These are phyloP conservation scores for Podospora comata DNA, from an alignment of 495 filamentous ascomycete species.

Conservation along the genomic window DNA sequence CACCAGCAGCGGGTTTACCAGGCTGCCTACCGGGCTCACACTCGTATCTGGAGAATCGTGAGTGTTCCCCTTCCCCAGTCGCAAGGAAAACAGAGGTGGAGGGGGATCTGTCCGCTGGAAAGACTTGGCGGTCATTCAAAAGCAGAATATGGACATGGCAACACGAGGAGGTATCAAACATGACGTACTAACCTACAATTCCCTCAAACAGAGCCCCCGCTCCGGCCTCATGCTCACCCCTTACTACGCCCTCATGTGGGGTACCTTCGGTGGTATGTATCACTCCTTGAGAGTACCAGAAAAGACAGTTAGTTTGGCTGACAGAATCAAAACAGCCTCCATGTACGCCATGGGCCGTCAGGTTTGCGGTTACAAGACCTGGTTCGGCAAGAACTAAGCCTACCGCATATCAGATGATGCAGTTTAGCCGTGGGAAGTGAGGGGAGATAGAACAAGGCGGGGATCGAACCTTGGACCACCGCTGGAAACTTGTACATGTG, in stretches of 20 bases:
- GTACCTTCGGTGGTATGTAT: conserved; percentile 47
- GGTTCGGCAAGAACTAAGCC: conserved; percentile 65
- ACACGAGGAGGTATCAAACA: not conserved
- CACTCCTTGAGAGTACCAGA: conserved; percentile 19
- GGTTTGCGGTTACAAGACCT: conserved; percentile 79
- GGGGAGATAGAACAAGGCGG: not conserved
- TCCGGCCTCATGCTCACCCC: conserved; percentile 66
- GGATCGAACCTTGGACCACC: not conserved
- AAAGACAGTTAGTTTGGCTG: conserved; percentile 30
- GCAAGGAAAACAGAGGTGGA: too few relatives aligned
- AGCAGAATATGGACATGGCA: too few relatives aligned
- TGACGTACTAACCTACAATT: not conserved
- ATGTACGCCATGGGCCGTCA: conserved; percentile 57
- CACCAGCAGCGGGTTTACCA: conserved; percentile 82
- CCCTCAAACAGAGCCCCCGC: conserved; percentile 52
- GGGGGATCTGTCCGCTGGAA: too few relatives aligned
- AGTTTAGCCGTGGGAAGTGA: conserved; percentile 21
- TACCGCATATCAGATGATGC: not conserved
- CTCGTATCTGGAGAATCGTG: conserved; percentile 85
- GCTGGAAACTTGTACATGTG: conserved; percentile 1
- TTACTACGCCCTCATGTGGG: conserved; percentile 70
- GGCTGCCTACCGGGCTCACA: conserved; percentile 63
- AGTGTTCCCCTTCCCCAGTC: conserved; percentile 34
- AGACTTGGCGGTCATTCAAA: too few relatives aligned
- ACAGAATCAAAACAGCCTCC: conserved; percentile 55